Conservation (phyloP, 495 filamentous ascomycete species). For the Parmelia sp. region DNA sequence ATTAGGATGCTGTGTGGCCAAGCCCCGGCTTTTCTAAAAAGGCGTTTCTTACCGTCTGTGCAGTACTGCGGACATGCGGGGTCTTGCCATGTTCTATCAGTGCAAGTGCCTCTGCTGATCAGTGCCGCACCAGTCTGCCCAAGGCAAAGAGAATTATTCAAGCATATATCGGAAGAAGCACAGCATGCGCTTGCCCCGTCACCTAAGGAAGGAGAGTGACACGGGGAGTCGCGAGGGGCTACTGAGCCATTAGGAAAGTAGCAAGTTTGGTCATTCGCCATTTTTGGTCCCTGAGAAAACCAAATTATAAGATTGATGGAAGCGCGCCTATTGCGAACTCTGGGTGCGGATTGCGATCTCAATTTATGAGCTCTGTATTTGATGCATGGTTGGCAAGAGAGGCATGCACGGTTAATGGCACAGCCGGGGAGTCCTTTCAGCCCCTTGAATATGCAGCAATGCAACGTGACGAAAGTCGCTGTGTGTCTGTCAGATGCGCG, state of each 20-base stretch:
- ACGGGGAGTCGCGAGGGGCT: background rate
- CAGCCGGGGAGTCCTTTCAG: too few species aligned
- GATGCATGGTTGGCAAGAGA: too few species aligned
- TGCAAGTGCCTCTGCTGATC: background rate
- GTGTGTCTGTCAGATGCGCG: too few species aligned
- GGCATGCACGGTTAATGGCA: too few species aligned
- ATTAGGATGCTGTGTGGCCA: background rate
- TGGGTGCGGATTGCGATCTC: too few species aligned
- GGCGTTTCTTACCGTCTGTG: background rate
- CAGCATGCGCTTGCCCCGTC: slow-evolving; percentile 10
- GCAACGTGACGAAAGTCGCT: too few species aligned
- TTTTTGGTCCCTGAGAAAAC: background rate
- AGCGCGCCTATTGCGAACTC: too few species aligned
- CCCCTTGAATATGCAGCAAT: too few species aligned
- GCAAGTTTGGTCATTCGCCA: background rate
- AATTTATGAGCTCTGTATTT: too few species aligned
- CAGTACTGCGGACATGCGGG: background rate
- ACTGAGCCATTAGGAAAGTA: background rate
- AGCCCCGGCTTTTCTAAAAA: background rate
- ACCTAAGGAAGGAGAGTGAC: background rate
- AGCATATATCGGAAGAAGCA: background rate
- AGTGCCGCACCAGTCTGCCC: background rate
- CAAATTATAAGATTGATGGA: background rate
- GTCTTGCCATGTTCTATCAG: background rate
- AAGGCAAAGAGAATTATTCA: background rate